Conservation (phyloP, 805 yeast species). For the Saturnispora halmiae region DNA sequence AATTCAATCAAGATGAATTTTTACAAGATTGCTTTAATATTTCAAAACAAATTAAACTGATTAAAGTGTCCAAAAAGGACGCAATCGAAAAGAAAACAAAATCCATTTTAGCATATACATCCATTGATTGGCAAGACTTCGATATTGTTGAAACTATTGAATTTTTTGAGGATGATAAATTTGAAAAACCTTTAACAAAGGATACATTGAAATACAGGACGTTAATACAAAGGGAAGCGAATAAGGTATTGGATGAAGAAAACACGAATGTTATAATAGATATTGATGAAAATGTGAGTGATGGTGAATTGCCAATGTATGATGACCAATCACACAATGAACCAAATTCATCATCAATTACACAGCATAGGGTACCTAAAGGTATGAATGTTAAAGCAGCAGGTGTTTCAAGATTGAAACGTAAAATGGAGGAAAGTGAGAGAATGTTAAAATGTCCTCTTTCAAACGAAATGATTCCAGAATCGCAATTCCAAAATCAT, state of each 20-base stretch:
- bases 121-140: slow-evolving; percentile 86
- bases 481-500: slow-evolving; percentile 61
- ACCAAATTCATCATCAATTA: background rate
- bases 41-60: background rate
- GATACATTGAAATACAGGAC: slow-evolving; percentile 56
- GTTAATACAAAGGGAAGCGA: slow-evolving; percentile 40
- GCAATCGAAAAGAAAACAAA: slow-evolving; percentile 27
- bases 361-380: slow-evolving; percentile 20
- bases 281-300: background rate
- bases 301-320: slow-evolving; percentile 8
- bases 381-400: slow-evolving; percentile 63
- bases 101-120: slow-evolving; percentile 51
- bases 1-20: slow-evolving; percentile 26
- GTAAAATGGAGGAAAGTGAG: slow-evolving; percentile 18
- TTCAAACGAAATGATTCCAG: slow-evolving; percentile 63
- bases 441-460: slow-evolving; percentile 63
- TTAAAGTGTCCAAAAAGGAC: slow-evolving; percentile 41
- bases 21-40: slow-evolving; percentile 35
- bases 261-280: slow-evolving; percentile 1
- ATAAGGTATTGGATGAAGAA: slow-evolving; percentile 25
- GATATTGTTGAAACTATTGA: slow-evolving; percentile 58
- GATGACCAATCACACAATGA: slow-evolving; percentile 4
- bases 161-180: slow-evolving; percentile 54
- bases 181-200: slow-evolving; percentile 46
- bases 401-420: slow-evolving; percentile 53